phyloP scores from a whole-genome alignment of 192 early-diverging fungal species.

The Geranomyces variabilis region DNA sequence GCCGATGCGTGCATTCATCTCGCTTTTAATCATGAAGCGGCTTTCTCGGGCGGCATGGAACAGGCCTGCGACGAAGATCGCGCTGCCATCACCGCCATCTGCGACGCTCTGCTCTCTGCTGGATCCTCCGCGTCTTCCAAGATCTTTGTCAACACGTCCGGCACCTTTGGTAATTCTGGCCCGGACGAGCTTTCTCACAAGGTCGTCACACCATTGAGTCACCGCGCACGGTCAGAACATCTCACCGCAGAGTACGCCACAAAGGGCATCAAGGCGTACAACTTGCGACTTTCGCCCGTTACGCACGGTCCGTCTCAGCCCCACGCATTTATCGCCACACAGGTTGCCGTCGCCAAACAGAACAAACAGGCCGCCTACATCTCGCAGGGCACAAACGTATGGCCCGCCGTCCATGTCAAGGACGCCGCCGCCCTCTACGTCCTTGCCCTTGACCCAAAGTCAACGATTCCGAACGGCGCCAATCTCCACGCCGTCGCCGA shows the following conservation, averaged over 20 bases:
- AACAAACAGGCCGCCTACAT: neutral
- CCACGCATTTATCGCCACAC: neutral
- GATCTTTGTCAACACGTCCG: conserved; percentile 12
- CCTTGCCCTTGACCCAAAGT: conserved; percentile 12
- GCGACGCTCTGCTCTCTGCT: neutral
- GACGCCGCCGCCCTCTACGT: conserved; percentile 11
- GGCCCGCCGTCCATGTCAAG: conserved; percentile 18
- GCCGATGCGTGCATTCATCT: conserved; percentile 9
- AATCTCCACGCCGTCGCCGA: conserved; percentile 12
- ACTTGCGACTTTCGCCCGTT: neutral
- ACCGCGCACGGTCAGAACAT: conserved; percentile 6
- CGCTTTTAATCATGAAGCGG: conserved; percentile 3
- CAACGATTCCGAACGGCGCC: neutral
- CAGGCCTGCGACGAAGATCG: conserved; percentile 10
- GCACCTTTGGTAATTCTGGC: neutral
- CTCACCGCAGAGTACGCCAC: neutral
- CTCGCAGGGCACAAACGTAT: conserved; percentile 1
- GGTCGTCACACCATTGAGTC: neutral
- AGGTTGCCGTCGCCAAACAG: conserved; percentile 7
- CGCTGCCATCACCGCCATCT: conserved; percentile 1
- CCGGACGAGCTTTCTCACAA: neutral
- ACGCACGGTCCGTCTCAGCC: neutral
- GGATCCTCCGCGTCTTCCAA: neutral
- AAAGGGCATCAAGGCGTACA: conserved; percentile 7
- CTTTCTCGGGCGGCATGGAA: conserved; percentile 9